Base-by-base conservation (phyloP, 768 basidiomycete genomes). In the Hygrophorus pudorinus region DNA sequence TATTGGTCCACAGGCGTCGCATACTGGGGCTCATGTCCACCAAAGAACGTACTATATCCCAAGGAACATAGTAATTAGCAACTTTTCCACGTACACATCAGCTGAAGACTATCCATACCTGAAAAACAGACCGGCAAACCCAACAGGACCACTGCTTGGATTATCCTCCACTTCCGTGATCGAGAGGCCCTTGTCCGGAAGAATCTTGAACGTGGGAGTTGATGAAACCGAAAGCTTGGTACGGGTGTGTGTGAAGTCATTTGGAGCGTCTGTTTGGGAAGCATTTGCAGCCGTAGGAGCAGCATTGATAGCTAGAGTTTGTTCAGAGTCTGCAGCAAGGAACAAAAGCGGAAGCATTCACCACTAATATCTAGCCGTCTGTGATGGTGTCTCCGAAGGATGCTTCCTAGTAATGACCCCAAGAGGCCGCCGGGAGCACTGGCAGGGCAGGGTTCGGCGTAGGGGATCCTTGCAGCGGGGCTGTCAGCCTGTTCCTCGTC, bases 1-100 rank as follows among this genome's bases (percentile, higher is more conserved):
- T 79, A 79, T 56, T 88, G 87, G 57, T 86, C 78, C 50, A 61
- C 72, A 2, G 86, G 85, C 13, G 83, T 79, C 12, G 81, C 83
- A 54, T 76, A 88, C 34, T 70, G 53, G 4, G 63, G 52, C 4
- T 76, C 77, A 49, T 87, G 84, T 0, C 85, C 86, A 9, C 85
- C 86, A 52, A 88, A 88, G 62, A 85, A 85, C 5, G 83, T 81
- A 50, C 81, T 82, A 50, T n/a, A 24, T 24, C 24, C 4, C 3
- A 24, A 13, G 6, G 11, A 43, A 27, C 16, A 11, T 3, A 28
- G 12, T 32, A 44, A 45, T 20, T 52, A 42, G n/a, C 18, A 14
- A 36, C 29, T n/a, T n/a, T 14, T 34, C 4, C 1, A 24, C 38
- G 14, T 18, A 6, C n/a, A 27, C 18, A 10, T n/a, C 0, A 18